A percentile compares a stretch with the other conserved stretches of the same genome.
Evolutionary conservation across 1,284 basidiomycete species (phyloP).

Genomic region (Ustilago sp.): DNA sequence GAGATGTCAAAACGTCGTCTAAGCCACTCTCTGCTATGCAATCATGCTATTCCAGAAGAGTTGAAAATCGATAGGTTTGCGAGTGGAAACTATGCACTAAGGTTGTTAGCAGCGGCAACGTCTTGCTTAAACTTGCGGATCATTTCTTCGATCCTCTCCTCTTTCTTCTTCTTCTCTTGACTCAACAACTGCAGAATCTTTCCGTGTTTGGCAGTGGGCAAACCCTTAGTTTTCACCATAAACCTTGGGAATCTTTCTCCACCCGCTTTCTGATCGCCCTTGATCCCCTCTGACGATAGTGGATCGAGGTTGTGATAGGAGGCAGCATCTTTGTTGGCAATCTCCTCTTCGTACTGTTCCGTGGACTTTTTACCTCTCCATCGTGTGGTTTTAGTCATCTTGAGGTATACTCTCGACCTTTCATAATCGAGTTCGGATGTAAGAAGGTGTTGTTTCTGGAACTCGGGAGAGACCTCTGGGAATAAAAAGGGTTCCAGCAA

Average conservation of each 20-base stretch:
- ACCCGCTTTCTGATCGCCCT: conserved; percentile 7
- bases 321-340: conserved; percentile 20
- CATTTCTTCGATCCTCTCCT: conserved; percentile 41
- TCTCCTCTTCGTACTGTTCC: conserved; percentile 42
- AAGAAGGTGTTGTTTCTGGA: conserved; percentile 52
- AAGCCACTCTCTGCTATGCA: background rate
- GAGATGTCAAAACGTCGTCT: background rate
- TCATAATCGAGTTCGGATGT: conserved; percentile 59
- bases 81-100: background rate
- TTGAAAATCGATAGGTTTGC: background rate
- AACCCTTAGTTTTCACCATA: conserved; percentile 40
- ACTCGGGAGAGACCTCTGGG: conserved; percentile 59
- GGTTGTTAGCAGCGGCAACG: background rate
- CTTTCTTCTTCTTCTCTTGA: conserved; percentile 52
- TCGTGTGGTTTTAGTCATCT: conserved; percentile 59
- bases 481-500: conserved; percentile 68
- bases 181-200: conserved; percentile 56
- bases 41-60: background rate
- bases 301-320: conserved; percentile 30
- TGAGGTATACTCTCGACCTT: conserved; percentile 51
- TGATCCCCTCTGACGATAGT: conserved; percentile 16
- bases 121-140: conserved; percentile 45
- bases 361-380: conserved; percentile 56
- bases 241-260: conserved; percentile 36
- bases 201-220: conserved; percentile 59